Base-by-base conservation (phyloP, 1,284 basidiomycete genomes). In the Sporisorium reilianum region DNA sequence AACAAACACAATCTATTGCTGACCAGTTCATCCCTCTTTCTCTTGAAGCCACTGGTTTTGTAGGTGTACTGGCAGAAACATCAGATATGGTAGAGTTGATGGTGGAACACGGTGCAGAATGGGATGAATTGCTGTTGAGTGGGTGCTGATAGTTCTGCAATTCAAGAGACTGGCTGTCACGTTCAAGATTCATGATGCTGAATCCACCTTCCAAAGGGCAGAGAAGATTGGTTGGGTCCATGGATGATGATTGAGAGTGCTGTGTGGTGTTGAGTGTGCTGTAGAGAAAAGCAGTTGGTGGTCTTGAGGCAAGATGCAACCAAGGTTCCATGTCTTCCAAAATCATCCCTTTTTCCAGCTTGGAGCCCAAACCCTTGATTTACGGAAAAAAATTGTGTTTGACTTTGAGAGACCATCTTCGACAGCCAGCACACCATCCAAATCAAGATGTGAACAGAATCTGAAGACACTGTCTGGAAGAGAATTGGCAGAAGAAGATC, bases 81-180 rank as follows among this genome's bases (percentile, higher is more conserved):
- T 16, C 16, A 25, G 22, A 14, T 52, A 34, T 18, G 7, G 18
- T 52, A 20, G 34, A 23, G 36, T 5, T 40, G 8, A 34, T 12
- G 23, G 12, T 26, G 10, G 36, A 38, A n/a, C 16, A 38, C 18
- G 5, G 36, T 16, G 18, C 18, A 18, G 36, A 38, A 18, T n/a
- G 14, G 5, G 36, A 4, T 38, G 16, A 5, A 18, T 5, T 5
- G 36, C 36, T 38, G 34, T 8, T 30, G 2, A 10, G 18, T 26
- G n/a, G 11, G 49, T 36, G 23, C 7, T 34, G 28, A 18, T 50
- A 50, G n/a, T 18, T 22, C 32, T 50, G 49, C 30, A 50, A n/a
- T 36, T 50, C 49, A 11, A 23, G 18, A n/a, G 49, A 50, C 5
- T 50, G 49, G 22, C 49, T 50, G 49, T 50, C 49, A 12, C 36